These are phyloP conservation scores for Pelargonium citronellum DNA, from an alignment of 441 rosid genomes.

Conservation along the genomic window DNA sequence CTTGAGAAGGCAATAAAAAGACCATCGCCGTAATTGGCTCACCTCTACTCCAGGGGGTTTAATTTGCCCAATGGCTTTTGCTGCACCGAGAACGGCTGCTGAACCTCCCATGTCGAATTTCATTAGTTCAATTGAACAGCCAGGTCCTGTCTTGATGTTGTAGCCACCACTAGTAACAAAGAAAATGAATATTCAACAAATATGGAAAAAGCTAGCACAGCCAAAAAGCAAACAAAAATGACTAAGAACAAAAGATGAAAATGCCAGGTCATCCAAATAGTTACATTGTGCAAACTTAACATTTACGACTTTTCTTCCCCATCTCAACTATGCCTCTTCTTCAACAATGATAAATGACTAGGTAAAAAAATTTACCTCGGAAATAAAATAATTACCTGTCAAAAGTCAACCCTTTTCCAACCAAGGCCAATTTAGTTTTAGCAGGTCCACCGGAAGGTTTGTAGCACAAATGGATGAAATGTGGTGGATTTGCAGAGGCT, in stretches of 20 bases:
- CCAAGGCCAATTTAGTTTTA: slow-evolving; percentile 76
- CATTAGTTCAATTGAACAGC: slow-evolving; percentile 82
- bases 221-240: background rate
- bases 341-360: background rate
- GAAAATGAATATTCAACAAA: slow-evolving; percentile 18
- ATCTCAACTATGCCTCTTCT: background rate
- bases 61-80: slow-evolving; percentile 78
- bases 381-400: slow-evolving; percentile 50
- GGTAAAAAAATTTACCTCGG: background rate
- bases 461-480: slow-evolving; percentile 76
- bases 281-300: background rate
- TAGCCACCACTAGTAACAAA: slow-evolving; percentile 71
- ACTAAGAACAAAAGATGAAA: background rate
- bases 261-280: background rate
- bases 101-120: slow-evolving; percentile 94
- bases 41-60: slow-evolving; percentile 94
- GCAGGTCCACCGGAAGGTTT: slow-evolving; percentile 64
- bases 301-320: background rate
- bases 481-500: slow-evolving; percentile 76
- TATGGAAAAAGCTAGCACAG: background rate
- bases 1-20: background rate
- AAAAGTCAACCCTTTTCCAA: slow-evolving; percentile 90
- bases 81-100: slow-evolving; percentile 88
- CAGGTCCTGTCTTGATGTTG: slow-evolving; percentile 91
- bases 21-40: slow-evolving; percentile 4